These are phyloP conservation scores for Nannizziopsis arthrosporioides DNA, from an alignment of 2,329 filamentous ascomycete species.

Conservation along the genomic window DNA sequence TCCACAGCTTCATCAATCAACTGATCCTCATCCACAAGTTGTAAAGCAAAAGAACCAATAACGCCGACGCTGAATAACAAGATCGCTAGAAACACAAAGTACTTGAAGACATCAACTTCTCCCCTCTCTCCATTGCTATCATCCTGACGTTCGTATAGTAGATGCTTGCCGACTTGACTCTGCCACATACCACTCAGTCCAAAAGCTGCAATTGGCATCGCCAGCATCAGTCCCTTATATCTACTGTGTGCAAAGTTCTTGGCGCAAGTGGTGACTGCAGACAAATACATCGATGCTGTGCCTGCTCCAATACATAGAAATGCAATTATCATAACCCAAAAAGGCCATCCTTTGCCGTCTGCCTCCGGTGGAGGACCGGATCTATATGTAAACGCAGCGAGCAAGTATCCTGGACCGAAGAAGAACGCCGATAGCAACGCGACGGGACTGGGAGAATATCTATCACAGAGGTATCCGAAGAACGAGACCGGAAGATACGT, in stretches of 20 bases:
- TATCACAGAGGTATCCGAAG: constrained; percentile 85
- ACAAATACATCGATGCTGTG: constrained; percentile 80
- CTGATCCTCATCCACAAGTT: constrained; percentile 54
- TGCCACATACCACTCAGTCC: constrained; percentile 93
- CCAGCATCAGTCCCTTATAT: constrained; percentile 77
- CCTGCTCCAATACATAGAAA: constrained; percentile 74
- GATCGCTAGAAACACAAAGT: constrained; percentile 73
- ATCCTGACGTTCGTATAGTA: constrained; percentile 58
- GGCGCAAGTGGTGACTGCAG: constrained; percentile 84
- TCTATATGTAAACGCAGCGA: constrained; percentile 69
- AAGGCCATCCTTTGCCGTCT: constrained; percentile 50
- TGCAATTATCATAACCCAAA: constrained; percentile 70
- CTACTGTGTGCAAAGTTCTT: constrained; percentile 94
- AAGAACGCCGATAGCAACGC: constrained; percentile 59
- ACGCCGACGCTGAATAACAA: constrained; percentile 60
- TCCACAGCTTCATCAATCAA: constrained; percentile 84
- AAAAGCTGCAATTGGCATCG: constrained; percentile 82
- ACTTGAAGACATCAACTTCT: constrained; percentile 63
- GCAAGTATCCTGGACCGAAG: constrained; percentile 69
- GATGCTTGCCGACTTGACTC: constrained; percentile 69
- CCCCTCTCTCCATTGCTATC: constrained; percentile 45
- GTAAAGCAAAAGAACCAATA: constrained; percentile 60
- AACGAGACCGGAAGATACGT: constrained; percentile 87
- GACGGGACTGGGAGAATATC: constrained; percentile 66
- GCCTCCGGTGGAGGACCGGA: constrained; percentile 43